These are phyloP conservation scores for Sphaerulina populicola DNA, from an alignment of 2,329 filamentous ascomycete species.

Conservation along the genomic window DNA sequence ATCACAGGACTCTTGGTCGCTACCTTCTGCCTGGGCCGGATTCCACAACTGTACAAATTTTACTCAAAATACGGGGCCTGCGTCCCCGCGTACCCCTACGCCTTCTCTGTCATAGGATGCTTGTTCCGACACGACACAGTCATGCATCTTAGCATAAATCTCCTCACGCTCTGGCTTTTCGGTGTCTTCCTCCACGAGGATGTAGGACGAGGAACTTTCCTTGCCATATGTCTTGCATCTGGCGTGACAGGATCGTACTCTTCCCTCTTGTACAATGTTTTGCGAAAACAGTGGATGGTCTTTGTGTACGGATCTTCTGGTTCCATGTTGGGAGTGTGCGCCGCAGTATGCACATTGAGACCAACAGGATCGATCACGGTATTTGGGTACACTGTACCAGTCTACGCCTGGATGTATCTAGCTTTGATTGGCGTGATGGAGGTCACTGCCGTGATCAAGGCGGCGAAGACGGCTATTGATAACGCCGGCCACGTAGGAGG, in stretches of 20 bases:
- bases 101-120: slow-evolving; percentile 54
- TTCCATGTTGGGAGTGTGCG: slow-evolving; percentile 53
- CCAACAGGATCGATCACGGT: slow-evolving; percentile 25
- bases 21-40: slow-evolving; percentile 53
- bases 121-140: slow-evolving; percentile 61
- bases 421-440: slow-evolving; percentile 29
- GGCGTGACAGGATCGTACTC: slow-evolving; percentile 53
- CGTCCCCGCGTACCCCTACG: slow-evolving; percentile 55
- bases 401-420: slow-evolving; percentile 34
- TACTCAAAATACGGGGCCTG: slow-evolving; percentile 63
- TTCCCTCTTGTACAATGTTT: slow-evolving; percentile 45
- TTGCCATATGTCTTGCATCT: slow-evolving; percentile 56
- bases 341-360: slow-evolving; percentile 47
- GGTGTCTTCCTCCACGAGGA: slow-evolving; percentile 62
- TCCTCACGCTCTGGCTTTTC: slow-evolving; percentile 57
- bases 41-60: slow-evolving; percentile 56
- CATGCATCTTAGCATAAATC: slow-evolving; percentile 56
- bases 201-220: slow-evolving; percentile 58
- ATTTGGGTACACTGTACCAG: slow-evolving; percentile 28
- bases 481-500: slow-evolving; percentile 34
- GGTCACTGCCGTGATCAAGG: slow-evolving; percentile 20
- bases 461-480: slow-evolving; percentile 26
- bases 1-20: slow-evolving; percentile 54
- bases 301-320: slow-evolving; percentile 61
- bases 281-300: slow-evolving; percentile 37